phyloP scores from a whole-genome alignment of 164 flowering plant genomes.

The Tetrastigma voinierianum region DNA sequence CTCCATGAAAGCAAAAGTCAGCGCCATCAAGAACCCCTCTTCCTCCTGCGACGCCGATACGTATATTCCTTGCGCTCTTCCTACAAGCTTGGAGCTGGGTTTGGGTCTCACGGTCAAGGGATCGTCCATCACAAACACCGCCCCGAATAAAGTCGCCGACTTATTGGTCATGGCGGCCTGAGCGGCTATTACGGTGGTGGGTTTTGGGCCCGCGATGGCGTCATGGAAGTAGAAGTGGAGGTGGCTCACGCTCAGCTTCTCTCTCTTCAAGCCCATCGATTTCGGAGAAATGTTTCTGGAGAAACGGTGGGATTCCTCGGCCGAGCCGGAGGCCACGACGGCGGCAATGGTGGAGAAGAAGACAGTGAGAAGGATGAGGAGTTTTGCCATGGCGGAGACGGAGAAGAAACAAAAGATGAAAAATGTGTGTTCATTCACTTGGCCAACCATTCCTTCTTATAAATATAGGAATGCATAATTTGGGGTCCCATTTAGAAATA shows the following conservation, averaged over 20 bases:
- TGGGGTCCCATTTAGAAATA: no score
- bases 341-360: constrained; percentile 1
- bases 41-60: constrained; percentile 18
- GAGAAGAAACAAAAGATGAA: no score
- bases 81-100: constrained; percentile 16
- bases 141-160: constrained; percentile 20
- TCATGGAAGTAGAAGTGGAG: constrained; percentile 46
- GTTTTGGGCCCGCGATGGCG: constrained; percentile 23
- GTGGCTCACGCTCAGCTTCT: constrained; percentile 34
- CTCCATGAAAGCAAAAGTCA: constrained; percentile 20
- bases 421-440: no score
- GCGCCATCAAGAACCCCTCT: constrained; percentile 14
- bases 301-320: background rate
- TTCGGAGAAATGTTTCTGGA: constrained; percentile 5
- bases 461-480: no score
- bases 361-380: constrained; percentile 1
- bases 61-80: constrained; percentile 29
- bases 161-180: constrained; percentile 13
- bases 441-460: no score
- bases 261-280: constrained; percentile 7
- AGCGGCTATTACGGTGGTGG: constrained; percentile 23
- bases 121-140: constrained; percentile 22
- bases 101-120: constrained; percentile 22
- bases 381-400: constrained; percentile 6
- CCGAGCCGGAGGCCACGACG: background rate